A percentile compares a stretch with the other conserved stretches of the same genome.
Conservation (phyloP, 2,329 filamentous ascomycete species). For the Clonostachys byssicola region DNA sequence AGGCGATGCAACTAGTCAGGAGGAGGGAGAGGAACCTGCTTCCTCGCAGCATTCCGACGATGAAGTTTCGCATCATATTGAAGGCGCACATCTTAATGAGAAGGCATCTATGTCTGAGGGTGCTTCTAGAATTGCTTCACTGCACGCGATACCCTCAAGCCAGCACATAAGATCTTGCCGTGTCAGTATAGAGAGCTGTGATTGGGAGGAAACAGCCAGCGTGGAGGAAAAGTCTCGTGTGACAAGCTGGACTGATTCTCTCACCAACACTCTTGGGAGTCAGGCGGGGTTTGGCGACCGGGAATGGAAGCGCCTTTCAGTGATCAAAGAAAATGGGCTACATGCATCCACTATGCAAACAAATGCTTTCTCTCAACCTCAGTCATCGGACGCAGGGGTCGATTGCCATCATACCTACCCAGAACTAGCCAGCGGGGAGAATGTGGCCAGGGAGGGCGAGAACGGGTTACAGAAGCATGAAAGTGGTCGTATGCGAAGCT, state of each 20-base stretch:
- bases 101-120: slow-evolving; percentile 43
- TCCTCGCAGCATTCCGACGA: neutral
- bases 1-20: too few species aligned
- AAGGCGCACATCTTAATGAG: slow-evolving; percentile 16
- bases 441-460: slow-evolving; percentile 26
- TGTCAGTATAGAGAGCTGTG: slow-evolving; percentile 49
- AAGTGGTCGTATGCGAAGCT: slow-evolving; percentile 1
- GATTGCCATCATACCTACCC: slow-evolving; percentile 59
- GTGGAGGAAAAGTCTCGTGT: slow-evolving; percentile 58
- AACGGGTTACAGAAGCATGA: neutral
- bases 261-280: slow-evolving; percentile 48
- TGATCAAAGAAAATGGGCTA: slow-evolving; percentile 54
- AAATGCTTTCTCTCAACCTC: neutral
- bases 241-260: slow-evolving; percentile 69
- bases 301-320: slow-evolving; percentile 55
- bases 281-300: slow-evolving; percentile 31
- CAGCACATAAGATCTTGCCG: slow-evolving; percentile 45
- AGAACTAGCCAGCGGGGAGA: slow-evolving; percentile 47
- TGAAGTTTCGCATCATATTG: neutral
- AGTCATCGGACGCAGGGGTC: slow-evolving; percentile 17
- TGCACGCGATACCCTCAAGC: slow-evolving; percentile 40
- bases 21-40: too few species aligned
- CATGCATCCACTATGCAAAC: slow-evolving; percentile 29
- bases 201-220: slow-evolving; percentile 27
- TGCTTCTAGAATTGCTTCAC: slow-evolving; percentile 40